Conservation (phyloP, 768 basidiomycete genomes). For the Collybia nuda region DNA sequence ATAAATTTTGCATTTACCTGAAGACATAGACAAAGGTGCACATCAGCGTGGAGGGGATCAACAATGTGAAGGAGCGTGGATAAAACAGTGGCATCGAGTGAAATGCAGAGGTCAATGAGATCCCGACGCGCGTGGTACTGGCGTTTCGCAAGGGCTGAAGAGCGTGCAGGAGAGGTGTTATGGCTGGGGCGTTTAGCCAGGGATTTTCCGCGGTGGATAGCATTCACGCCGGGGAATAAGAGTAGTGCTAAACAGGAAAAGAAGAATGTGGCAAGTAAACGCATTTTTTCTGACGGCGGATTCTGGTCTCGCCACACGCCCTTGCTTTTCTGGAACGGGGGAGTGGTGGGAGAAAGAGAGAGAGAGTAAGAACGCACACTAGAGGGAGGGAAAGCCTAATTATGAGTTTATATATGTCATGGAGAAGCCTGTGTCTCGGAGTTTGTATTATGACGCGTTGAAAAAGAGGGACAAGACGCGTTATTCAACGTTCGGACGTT, state of each 20-base stretch:
- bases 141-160: slow-evolving; percentile 11
- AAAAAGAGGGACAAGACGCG: not conserved
- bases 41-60: slow-evolving; percentile 11
- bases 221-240: slow-evolving; percentile 9
- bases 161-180: slow-evolving; percentile 1
- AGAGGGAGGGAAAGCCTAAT: not conserved
- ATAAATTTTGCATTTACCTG: slow-evolving; percentile 12
- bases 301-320: not conserved
- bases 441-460: slow-evolving; percentile 13
- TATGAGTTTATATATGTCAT: slow-evolving; percentile 13
- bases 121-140: slow-evolving; percentile 15
- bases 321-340: not conserved
- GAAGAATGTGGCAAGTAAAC: slow-evolving; percentile 17
- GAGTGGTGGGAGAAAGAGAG: slow-evolving; percentile 5
- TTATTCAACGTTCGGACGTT: not conserved
- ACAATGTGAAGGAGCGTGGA: slow-evolving; percentile 12
- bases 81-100: slow-evolving; percentile 12
- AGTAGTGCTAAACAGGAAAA: slow-evolving; percentile 11
- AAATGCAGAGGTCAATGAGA: slow-evolving; percentile 16
- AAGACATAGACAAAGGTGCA: slow-evolving; percentile 17
- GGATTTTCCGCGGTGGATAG: slow-evolving; percentile 8
- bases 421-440: slow-evolving; percentile 9
- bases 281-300: slow-evolving; percentile 11
- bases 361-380: not conserved
- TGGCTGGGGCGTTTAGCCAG: slow-evolving; percentile 6